Percentiles rank a stretch among this genome's conserved stretches.
phyloP scores from a whole-genome alignment of 1,284 basidiomycete genomes.

The Trichosporon inkin region DNA sequence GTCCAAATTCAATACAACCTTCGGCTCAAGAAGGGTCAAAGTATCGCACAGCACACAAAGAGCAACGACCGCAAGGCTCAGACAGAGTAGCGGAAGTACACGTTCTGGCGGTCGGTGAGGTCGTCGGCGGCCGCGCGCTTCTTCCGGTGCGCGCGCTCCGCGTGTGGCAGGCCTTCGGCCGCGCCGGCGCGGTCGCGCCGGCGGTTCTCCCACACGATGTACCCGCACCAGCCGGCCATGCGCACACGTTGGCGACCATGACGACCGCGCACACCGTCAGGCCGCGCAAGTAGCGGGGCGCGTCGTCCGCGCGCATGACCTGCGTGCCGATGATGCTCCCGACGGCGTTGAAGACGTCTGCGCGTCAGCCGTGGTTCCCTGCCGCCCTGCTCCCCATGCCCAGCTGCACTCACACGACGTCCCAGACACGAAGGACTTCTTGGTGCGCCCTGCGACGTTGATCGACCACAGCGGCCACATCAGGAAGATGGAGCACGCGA shows the following conservation, averaged over 20 bases:
- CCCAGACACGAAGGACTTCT: constrained; percentile 24
- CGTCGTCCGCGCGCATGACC: constrained; percentile 19
- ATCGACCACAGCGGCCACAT: constrained; percentile 31
- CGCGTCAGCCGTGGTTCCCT: constrained; percentile 25
- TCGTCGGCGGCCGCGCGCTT: constrained; percentile 26
- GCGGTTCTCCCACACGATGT: constrained; percentile 22
- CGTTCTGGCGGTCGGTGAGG: constrained; percentile 23
- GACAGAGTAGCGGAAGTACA: constrained; percentile 11
- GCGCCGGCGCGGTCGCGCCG: constrained; percentile 22
- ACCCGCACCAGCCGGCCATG: constrained; percentile 18
- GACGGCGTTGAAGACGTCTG: constrained; percentile 2
- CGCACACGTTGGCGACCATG: constrained; percentile 9
- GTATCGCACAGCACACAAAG: too few relatives aligned
- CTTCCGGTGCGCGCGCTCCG: constrained; percentile 23
- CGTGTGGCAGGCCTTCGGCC: constrained; percentile 19
- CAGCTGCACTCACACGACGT: not conserved
- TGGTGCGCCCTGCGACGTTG: constrained; percentile 35
- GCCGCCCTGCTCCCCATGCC: too few relatives aligned
- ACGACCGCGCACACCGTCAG: constrained; percentile 14
- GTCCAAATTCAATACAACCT: too few relatives aligned
- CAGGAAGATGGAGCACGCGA: constrained; percentile 28
- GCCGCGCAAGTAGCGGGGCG: constrained; percentile 8
- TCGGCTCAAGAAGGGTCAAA: too few relatives aligned
- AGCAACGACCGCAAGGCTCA: not conserved
- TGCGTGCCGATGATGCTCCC: constrained; percentile 29